Evolutionary conservation across 1,284 basidiomycete species (phyloP).

Genomic region (Malassezia furfur): DNA sequence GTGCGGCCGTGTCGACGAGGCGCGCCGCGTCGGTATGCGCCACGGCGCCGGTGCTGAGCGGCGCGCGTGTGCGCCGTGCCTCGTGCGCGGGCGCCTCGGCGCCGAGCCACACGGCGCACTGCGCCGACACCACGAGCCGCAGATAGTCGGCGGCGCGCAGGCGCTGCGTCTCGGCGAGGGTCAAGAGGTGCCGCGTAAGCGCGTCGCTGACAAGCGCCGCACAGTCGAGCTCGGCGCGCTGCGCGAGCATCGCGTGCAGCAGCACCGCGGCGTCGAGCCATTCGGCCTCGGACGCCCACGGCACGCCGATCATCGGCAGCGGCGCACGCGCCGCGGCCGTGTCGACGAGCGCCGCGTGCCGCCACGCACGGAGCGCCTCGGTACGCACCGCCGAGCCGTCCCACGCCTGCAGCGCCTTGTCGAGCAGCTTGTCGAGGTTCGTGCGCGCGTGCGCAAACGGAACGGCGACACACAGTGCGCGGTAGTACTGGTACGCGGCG

Average conservation of each 20-base stretch:
- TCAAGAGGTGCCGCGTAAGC: constrained; percentile 25
- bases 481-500: constrained; percentile 76
- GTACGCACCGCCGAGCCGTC: constrained; percentile 11
- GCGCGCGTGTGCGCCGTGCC: constrained; percentile 10
- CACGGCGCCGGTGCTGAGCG: background rate
- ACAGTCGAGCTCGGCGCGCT: constrained; percentile 23
- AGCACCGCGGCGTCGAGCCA: constrained; percentile 28
- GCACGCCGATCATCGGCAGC: constrained; percentile 3
- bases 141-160: constrained; percentile 36
- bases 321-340: constrained; percentile 2
- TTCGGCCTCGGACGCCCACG: constrained; percentile 11
- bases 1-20: constrained; percentile 41
- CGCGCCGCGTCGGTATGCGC: constrained; percentile 19
- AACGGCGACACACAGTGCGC: constrained; percentile 72
- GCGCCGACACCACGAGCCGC: constrained; percentile 31
- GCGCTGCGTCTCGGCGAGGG: constrained; percentile 18
- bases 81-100: background rate
- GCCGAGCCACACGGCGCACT: constrained; percentile 30
- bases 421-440: constrained; percentile 61
- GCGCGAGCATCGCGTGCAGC: constrained; percentile 35
- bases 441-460: constrained; percentile 79
- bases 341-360: constrained; percentile 6
- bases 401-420: constrained; percentile 25
- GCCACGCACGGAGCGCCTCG: constrained; percentile 8
- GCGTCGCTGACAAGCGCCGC: constrained; percentile 27